Evolutionary conservation across 1,284 basidiomycete genomes (phyloP), one percentile per base, ranked within the genome.

Genomic region (Limonomyces culmigenus): DNA sequence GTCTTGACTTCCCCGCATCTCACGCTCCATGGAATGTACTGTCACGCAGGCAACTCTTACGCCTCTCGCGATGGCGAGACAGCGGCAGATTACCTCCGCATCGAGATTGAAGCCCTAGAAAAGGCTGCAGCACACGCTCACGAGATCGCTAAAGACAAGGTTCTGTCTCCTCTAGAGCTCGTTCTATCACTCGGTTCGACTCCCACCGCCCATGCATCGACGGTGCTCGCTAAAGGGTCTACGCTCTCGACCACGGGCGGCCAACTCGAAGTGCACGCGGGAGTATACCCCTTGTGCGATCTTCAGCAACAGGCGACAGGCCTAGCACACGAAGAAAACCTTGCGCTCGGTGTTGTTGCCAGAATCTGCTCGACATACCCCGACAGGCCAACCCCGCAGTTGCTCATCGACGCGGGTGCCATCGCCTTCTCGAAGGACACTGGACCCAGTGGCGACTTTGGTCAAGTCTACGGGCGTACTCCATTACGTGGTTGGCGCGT

Each of bases 391-490:
- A n/a, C n/a, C n/a, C n/a, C n/a, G n/a, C n/a, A n/a, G n/a, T n/a
- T n/a, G n/a, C n/a, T n/a, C n/a, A n/a, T n/a, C 63, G 86, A 91
- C 51, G 78, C 76, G 4, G 87, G 86, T 5, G 83, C 70, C 2
- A 71, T 88, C 41, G 81, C 81, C 1, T 76, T 91, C 57, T 84
- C 78, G 50, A 88, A 88, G 55, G 87, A 91, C 52, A 71, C 59
- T 0, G 86, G 87, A 0, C 78, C 72, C 1, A 68, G 65, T 17
- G 68, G 67, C 3, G 76, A 73, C 1, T 86, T 66, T 48, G 85
- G 86, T 16, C 65, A 77, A 23, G 67, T 88, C 2, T 53, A 83
- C 21, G 70, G 70, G 8, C 70, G 59, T 45, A 63, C 70, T 2
- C n/a, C n/a, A n/a, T n/a, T n/a, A n/a, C n/a, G n/a, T n/a, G n/a